Percentiles rank a stretch among this genome's conserved stretches.
Evolutionary conservation across 441 rosid species (phyloP).

Genomic region (Pelargonium australe): DNA sequence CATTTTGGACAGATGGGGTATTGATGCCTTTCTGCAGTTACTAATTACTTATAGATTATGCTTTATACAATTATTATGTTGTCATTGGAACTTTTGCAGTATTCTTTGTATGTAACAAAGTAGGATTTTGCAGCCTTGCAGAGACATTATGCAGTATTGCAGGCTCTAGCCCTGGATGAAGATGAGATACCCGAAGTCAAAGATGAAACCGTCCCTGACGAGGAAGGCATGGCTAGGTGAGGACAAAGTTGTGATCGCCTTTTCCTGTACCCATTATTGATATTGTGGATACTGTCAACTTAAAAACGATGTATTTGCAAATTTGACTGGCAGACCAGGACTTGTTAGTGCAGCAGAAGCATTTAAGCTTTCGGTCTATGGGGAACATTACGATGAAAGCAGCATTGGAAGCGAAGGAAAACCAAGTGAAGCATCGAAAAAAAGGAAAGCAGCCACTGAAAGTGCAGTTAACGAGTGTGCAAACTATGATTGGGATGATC

Average conservation of each 20-base stretch:
- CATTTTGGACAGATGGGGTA: too few relatives aligned
- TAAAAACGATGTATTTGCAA: neutral
- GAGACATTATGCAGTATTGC: slow-evolving; percentile 81
- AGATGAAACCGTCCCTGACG: slow-evolving; percentile 88
- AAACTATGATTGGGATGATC: slow-evolving; percentile 59
- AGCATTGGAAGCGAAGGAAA: slow-evolving; percentile 34
- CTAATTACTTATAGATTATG: neutral
- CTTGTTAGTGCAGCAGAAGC: slow-evolving; percentile 61
- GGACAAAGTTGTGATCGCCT: slow-evolving; percentile 2
- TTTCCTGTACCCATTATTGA: neutral
- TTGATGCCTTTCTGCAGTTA: neutral
- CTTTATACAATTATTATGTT: neutral
- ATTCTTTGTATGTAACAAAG: slow-evolving; percentile 13
- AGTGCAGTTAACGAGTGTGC: slow-evolving; percentile 39
- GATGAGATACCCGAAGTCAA: slow-evolving; percentile 57
- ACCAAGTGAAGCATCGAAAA: slow-evolving; percentile 43
- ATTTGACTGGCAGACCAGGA: slow-evolving; percentile 39
- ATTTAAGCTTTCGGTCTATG: slow-evolving; percentile 67
- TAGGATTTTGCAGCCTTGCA: slow-evolving; percentile 62
- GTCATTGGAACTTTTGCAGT: neutral
- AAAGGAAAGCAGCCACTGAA: slow-evolving; percentile 55
- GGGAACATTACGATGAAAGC: slow-evolving; percentile 50
- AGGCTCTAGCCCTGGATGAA: slow-evolving; percentile 87
- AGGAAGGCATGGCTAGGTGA: slow-evolving; percentile 80
- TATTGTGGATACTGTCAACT: neutral